Evolutionary conservation across 2,329 filamentous ascomycete species (phyloP).

Genomic region (Ascochyta pisi): DNA sequence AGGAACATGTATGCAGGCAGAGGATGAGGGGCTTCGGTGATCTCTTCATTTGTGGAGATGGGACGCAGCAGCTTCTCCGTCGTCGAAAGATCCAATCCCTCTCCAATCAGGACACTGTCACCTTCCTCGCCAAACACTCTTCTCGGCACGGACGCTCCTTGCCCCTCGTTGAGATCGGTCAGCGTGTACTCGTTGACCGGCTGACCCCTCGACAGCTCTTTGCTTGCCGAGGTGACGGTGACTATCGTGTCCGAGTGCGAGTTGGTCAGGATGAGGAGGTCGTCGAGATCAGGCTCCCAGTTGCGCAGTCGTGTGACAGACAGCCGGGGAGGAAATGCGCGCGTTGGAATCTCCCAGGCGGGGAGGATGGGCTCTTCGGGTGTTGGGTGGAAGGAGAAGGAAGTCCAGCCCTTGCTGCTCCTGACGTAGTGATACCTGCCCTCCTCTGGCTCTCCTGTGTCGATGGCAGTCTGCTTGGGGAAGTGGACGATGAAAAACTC

Average conservation of each 20-base stretch:
- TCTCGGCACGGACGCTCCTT: constrained; percentile 69
- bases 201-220: constrained; percentile 67
- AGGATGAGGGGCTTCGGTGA: constrained; percentile 79
- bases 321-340: constrained; percentile 71
- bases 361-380: constrained; percentile 57
- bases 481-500: constrained; percentile 79
- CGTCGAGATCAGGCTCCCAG: constrained; percentile 80
- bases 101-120: constrained; percentile 80
- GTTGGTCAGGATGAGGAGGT: constrained; percentile 81
- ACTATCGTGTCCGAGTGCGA: constrained; percentile 82
- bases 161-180: constrained; percentile 76
- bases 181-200: constrained; percentile 74
- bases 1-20: constrained; percentile 84
- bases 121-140: constrained; percentile 50
- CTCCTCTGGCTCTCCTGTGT: constrained; percentile 55
- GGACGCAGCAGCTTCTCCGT: constrained; percentile 80
- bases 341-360: constrained; percentile 61
- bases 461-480: constrained; percentile 52
- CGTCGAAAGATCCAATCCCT: constrained; percentile 82
- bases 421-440: constrained; percentile 79
- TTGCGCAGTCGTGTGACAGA: constrained; percentile 78
- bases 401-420: constrained; percentile 63
- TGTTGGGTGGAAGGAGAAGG: constrained; percentile 77
- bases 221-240: constrained; percentile 75
- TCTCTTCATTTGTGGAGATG: constrained; percentile 76